Evolutionary conservation across 164 flowering plant species (phyloP).

Genomic region (Kingdonia uniflora): DNA sequence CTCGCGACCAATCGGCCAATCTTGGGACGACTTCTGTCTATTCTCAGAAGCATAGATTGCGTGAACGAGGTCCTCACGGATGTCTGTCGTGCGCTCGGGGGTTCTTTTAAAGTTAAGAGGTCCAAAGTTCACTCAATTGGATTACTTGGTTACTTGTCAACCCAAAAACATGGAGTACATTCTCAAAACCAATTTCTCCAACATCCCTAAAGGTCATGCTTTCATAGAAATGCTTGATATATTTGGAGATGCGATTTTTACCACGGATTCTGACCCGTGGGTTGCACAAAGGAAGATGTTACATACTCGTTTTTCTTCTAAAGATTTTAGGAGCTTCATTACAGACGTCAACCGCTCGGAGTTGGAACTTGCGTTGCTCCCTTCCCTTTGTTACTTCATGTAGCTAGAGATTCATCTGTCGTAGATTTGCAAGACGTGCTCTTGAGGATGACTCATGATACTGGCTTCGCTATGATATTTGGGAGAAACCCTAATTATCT

Average conservation of each 20-base stretch:
- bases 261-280: slow-evolving; percentile 18
- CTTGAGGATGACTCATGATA: slow-evolving; percentile 21
- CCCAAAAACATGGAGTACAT: slow-evolving; percentile 25
- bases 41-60: too few relatives aligned
- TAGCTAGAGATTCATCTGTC: neutral
- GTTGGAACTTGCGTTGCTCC: slow-evolving; percentile 5
- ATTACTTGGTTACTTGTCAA: slow-evolving; percentile 16
- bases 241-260: slow-evolving; percentile 43
- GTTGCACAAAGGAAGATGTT: slow-evolving; percentile 11
- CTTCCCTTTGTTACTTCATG: slow-evolving; percentile 11
- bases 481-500: slow-evolving; percentile 12
- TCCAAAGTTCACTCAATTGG: too few relatives aligned
- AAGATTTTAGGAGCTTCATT: slow-evolving; percentile 3
- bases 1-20: too few relatives aligned
- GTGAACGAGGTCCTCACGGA: too few relatives aligned
- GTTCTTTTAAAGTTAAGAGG: too few relatives aligned
- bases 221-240: slow-evolving; percentile 27
- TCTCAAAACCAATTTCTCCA: slow-evolving; percentile 24
- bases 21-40: too few relatives aligned
- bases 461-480: slow-evolving; percentile 9
- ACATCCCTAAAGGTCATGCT: slow-evolving; percentile 26
- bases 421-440: slow-evolving; percentile 24
- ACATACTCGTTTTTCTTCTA: neutral
- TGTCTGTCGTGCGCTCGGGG: too few relatives aligned
- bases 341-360: neutral